Base-by-base conservation (phyloP, 257 asterid genomes). In the Solanum pinnatisectum region DNA sequence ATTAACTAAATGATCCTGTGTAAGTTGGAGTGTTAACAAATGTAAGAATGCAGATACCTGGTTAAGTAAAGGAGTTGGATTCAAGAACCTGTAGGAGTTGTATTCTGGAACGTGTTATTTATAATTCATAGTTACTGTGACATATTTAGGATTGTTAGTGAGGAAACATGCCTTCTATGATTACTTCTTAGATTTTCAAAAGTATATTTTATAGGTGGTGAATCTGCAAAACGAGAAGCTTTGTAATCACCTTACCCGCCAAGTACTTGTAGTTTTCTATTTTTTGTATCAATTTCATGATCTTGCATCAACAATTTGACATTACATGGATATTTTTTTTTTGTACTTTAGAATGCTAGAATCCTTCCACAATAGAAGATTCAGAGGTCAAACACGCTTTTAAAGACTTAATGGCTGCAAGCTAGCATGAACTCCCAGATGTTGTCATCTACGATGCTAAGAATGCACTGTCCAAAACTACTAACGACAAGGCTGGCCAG, bases 381-480 rank as follows among this genome's bases (percentile, higher is more conserved):
- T 88, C 87, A 2, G 96, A 93, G 86, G 94, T 97, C 42, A 92
- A 93, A 68, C 91, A 92, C 74, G 96, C 95, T 30, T 92, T 97
- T 71, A 96, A 95, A 92, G 98, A 97, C 94, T 92, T 96, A 87
- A 93, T 97, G 94, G 99, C 98, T 18, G 85, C 94, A 88, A 88
- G 88, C 90, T 97, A 98, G 99, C 92, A 95, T 87, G 94, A 95
- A 87, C 90, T 96, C 82, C 96, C 99, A 42, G 68, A 92, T 65
- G 88, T 95, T 68, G 98, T 94, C 12, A 87, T 95, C 83, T 88
- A 87, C 6, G 94, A 91, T 88, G 96, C 90, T 60, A 94, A 88
- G 87, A 91, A 91, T 73, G 98, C 96, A n/a, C 87, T 97, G 88
- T 92, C 98, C 32, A 96, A 94, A 92, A 92, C 88, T 83, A 90